Percentiles rank a stretch among this genome's conserved stretches.
Conservation (phyloP, 495 filamentous ascomycete genomes). For the Cercophora scortea region DNA sequence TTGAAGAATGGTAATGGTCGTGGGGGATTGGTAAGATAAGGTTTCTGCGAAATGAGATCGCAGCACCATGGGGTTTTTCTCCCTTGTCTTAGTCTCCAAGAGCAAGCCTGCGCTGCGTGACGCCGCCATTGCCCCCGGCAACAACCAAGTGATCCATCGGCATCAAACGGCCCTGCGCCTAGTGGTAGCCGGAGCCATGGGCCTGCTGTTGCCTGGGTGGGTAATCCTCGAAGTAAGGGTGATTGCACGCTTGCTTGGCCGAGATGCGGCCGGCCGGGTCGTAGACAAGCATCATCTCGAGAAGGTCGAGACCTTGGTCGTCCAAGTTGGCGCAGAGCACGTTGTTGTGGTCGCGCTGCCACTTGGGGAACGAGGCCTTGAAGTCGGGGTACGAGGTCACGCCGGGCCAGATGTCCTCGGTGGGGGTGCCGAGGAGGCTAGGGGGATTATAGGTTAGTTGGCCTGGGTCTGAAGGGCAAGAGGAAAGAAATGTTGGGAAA, state of each 20-base stretch:
- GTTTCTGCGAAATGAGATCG: too few relatives aligned
- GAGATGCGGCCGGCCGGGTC: slow-evolving; percentile 91
- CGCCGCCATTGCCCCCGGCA: not conserved
- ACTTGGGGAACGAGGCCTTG: slow-evolving; percentile 95
- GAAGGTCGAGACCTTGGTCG: slow-evolving; percentile 77
- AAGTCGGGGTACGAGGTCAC: slow-evolving; percentile 97
- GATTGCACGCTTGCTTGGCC: slow-evolving; percentile 87
- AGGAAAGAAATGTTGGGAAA: not conserved
- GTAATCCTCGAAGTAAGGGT: slow-evolving; percentile 84
- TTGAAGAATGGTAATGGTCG: too few relatives aligned
- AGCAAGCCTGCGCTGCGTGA: not conserved
- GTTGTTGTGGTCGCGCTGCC: slow-evolving; percentile 62
- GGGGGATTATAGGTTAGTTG: slow-evolving; percentile 1
- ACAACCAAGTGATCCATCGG: not conserved
- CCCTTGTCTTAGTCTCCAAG: not conserved
- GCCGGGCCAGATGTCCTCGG: slow-evolving; percentile 84
- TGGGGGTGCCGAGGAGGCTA: slow-evolving; percentile 86
- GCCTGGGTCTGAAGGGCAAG: not conserved
- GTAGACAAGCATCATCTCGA: slow-evolving; percentile 89
- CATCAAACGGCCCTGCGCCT: slow-evolving; percentile 2
- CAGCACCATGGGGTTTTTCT: not conserved
- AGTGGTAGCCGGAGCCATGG: slow-evolving; percentile 31
- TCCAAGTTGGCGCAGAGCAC: slow-evolving; percentile 45
- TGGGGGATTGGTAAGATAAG: too few relatives aligned
- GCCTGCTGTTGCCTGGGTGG: slow-evolving; percentile 30